Evolutionary conservation across 1,284 basidiomycete species (phyloP).

Genomic region (Gymnopus androsaceus): DNA sequence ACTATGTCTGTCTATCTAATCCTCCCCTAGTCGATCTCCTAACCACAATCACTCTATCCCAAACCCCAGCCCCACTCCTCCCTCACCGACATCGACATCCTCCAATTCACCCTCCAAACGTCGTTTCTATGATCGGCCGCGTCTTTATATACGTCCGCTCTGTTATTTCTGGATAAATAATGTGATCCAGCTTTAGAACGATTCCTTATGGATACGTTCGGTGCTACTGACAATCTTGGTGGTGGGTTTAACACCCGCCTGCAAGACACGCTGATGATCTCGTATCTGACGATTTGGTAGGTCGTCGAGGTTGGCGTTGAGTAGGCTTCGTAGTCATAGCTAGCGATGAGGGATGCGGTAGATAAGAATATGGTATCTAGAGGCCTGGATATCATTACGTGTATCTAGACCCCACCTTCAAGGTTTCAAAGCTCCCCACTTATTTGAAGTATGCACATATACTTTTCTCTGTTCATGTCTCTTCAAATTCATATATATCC

Average conservation of each 20-base stretch:
- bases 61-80: conserved; percentile 50
- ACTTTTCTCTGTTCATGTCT: too few relatives aligned
- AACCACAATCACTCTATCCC: conserved; percentile 51
- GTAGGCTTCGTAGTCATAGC: conserved; percentile 34
- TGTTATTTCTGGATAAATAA: conserved; percentile 79
- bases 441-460: too few relatives aligned
- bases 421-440: too few relatives aligned
- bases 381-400: too few relatives aligned
- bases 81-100: conserved; percentile 62
- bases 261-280: conserved; percentile 93
- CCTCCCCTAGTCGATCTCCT: conserved; percentile 76
- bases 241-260: conserved; percentile 75
- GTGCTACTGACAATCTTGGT: conserved; percentile 65
- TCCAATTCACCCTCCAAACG: conserved; percentile 74
- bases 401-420: too few relatives aligned
- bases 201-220: conserved; percentile 91
- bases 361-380: too few relatives aligned
- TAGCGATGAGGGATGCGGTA: too few relatives aligned
- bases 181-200: conserved; percentile 89
- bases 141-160: conserved; percentile 86
- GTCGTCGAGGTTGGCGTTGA: conserved; percentile 84
- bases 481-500: too few relatives aligned
- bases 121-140: conserved; percentile 81
- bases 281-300: conserved; percentile 94
- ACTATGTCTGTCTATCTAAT: conserved; percentile 1